These are phyloP conservation scores for Skeletonema marinoi DNA, from an alignment of 108 stramenopile species.

Conservation along the genomic window DNA sequence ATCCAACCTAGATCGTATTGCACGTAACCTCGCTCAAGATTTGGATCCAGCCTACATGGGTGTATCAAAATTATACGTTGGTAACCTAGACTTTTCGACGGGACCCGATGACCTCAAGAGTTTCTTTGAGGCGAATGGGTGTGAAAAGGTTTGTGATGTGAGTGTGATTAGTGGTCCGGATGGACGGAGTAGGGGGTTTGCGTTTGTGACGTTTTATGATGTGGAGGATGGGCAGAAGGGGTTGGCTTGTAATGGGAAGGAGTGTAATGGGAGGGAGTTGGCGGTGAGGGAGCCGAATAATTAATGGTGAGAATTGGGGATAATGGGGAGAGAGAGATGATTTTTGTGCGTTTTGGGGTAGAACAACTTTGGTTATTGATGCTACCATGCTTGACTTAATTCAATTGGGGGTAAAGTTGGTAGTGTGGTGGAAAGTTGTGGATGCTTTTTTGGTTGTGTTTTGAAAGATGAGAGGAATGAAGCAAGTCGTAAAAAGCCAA, in stretches of 20 bases:
- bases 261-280: constrained; percentile 63
- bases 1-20: constrained; percentile 63
- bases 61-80: constrained; percentile 77
- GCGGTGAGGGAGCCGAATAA: constrained; percentile 60
- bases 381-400: too few species aligned
- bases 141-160: constrained; percentile 34
- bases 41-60: constrained; percentile 57
- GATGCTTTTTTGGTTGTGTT: too few species aligned
- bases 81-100: constrained; percentile 76
- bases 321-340: not conserved
- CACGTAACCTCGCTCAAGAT: constrained; percentile 59
- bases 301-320: constrained; percentile 9
- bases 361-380: too few species aligned
- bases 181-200: constrained; percentile 77
- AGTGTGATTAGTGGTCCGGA: constrained; percentile 71
- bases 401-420: too few species aligned
- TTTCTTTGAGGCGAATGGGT: constrained; percentile 54
- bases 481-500: too few species aligned
- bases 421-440: too few species aligned
- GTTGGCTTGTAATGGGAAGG: constrained; percentile 56
- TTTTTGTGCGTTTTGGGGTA: too few species aligned
- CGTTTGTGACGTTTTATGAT: constrained; percentile 76
- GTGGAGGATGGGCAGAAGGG: constrained; percentile 48
- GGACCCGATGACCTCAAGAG: constrained; percentile 55
- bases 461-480: too few species aligned